Base-by-base conservation (phyloP, 345 rosid genomes). In the Salix caprea region DNA sequence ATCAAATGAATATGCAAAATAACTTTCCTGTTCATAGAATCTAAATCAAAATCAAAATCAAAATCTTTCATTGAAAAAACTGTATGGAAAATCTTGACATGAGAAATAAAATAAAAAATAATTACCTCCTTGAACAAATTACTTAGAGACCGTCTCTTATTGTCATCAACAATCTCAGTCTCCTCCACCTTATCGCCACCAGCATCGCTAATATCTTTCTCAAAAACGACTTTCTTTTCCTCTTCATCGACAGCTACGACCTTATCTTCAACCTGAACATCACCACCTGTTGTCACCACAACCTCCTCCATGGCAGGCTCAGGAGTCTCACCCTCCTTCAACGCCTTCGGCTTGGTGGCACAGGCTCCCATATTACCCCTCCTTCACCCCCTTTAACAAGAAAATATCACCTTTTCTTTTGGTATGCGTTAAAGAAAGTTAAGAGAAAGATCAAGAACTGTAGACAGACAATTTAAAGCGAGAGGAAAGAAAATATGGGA, bases 331-430 rank as follows among this genome's bases (percentile, higher is more conserved):
- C 78, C 82, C 28, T 79, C 83, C 86, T 78, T 86, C 69, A 77
- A 75, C 50, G 83, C 88, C 84, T 83, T 86, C 0, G 88, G 88
- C 78, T 86, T 88, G 37, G 89, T 83, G 5, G 88, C 87, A 54
- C 91, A 88, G 15, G 81, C 87, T 69, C 91, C 91, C 89, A 86
- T 88, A 37, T 76, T 79, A 21, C 2, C 44, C 44, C 12, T 40
- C 44, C 44, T 40, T 40, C 13, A 9, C 44, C 0, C 13, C 44
- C 44, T 40, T 40, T 10, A 40, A 40, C 44, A 5, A 40, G 44
- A 2, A 34, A 19, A 18, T 6, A 14, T 21, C 11, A 19, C 62
- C 52, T 9, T 62, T 28, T 30, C 2, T 18, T 13, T 62, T 40
- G 44, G 44, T 40, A 11, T 10, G 2, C 44, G 44, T 40, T 40